These are phyloP conservation scores for Fomitopsis pinicola DNA, from an alignment of 1,284 basidiomycete species.

Conservation along the genomic window DNA sequence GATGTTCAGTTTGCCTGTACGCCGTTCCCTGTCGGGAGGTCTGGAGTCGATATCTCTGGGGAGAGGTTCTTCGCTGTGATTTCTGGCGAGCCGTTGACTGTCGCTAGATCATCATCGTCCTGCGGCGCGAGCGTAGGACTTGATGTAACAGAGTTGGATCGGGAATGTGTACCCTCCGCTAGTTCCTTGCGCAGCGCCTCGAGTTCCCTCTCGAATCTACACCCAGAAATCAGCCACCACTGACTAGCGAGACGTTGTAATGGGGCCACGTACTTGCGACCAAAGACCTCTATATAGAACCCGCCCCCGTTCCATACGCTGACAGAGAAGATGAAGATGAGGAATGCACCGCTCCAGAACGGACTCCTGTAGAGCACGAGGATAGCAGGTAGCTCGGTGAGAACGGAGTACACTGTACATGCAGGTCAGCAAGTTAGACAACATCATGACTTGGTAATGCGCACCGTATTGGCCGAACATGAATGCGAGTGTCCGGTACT, in stretches of 20 bases:
- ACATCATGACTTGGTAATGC: slow-evolving; percentile 18
- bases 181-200: slow-evolving; percentile 85
- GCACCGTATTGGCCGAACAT: slow-evolving; percentile 82
- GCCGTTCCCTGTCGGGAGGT: slow-evolving; percentile 15
- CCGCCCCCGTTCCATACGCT: slow-evolving; percentile 84
- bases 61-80: slow-evolving; percentile 19
- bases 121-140: slow-evolving; percentile 41
- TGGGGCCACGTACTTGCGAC: slow-evolving; percentile 70
- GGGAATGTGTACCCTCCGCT: slow-evolving; percentile 49
- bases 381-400: slow-evolving; percentile 85
- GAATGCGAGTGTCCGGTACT: slow-evolving; percentile 70
- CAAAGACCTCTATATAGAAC: slow-evolving; percentile 94
- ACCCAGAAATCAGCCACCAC: slow-evolving; percentile 23
- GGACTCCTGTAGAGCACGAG: slow-evolving; percentile 77
- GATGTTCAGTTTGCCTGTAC: not conserved
- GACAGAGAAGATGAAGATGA: slow-evolving; percentile 76
- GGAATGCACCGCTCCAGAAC: slow-evolving; percentile 71
- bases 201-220: slow-evolving; percentile 85
- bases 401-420: slow-evolving; percentile 71
- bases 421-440: not conserved
- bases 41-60: slow-evolving; percentile 18
- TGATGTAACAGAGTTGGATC: slow-evolving; percentile 33
- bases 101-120: slow-evolving; percentile 27
- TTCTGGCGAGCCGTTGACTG: slow-evolving; percentile 21
- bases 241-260: slow-evolving; percentile 8